These are phyloP conservation scores for Cryptosporidium tyzzeri DNA, from an alignment of 169 alveolate species.

Conservation along the genomic window DNA sequence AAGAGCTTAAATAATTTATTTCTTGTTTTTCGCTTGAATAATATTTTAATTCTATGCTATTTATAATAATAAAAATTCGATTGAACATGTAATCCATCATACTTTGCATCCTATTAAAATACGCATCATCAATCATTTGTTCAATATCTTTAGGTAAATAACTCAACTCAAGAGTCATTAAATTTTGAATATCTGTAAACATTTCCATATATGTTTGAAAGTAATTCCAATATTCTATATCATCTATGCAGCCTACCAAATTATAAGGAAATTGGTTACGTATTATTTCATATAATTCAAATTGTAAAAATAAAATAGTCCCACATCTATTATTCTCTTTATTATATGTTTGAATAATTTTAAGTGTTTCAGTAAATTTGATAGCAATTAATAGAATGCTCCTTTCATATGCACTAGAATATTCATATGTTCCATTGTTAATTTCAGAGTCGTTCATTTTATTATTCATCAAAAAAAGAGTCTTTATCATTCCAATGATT, in stretches of 20 bases:
- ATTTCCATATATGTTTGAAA: constrained; percentile 26
- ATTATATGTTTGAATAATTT: constrained; percentile 19
- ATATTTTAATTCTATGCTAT: constrained; percentile 28
- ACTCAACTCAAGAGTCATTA: constrained; percentile 3
- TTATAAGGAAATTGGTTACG: constrained; percentile 41
- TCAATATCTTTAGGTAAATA: not conserved
- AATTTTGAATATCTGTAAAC: constrained; percentile 1
- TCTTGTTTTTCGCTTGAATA: constrained; percentile 31
- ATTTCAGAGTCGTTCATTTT: not conserved
- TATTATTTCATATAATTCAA: constrained; percentile 35
- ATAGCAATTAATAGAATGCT: not conserved
- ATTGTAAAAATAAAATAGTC: constrained; percentile 35
- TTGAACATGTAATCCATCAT: constrained; percentile 28
- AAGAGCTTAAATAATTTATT: constrained; percentile 16
- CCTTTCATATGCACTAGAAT: not conserved
- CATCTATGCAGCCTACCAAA: constrained; percentile 12
- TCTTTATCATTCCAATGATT: constrained; percentile 39
- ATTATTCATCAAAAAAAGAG: constrained; percentile 6
- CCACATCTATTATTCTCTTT: not conserved
- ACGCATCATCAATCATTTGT: constrained; percentile 1
- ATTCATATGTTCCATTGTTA: not conserved
- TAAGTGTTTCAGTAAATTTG: constrained; percentile 16
- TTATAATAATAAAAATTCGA: constrained; percentile 26
- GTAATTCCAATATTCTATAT: constrained; percentile 35
- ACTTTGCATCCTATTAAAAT: not conserved